phyloP scores from a whole-genome alignment of 768 basidiomycete genomes.

The Tricholoma saponaceum region DNA sequence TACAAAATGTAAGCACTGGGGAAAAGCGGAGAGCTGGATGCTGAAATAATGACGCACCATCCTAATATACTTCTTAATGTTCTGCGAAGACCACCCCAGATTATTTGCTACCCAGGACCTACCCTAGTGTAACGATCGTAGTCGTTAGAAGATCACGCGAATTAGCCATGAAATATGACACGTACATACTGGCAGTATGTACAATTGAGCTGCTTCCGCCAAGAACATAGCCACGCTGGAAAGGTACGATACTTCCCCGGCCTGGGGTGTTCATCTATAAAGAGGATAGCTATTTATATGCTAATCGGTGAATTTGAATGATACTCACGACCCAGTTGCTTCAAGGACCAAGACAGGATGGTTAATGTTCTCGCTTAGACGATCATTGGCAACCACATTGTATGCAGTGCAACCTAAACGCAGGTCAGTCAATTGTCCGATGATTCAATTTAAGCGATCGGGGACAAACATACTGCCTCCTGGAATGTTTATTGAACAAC shows the following conservation, averaged over 20 bases:
- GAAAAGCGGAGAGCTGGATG: conserved; percentile 1
- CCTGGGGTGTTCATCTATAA: conserved; percentile 14
- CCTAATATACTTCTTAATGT: conserved; percentile 13
- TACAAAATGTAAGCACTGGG: no score
- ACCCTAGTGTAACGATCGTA: conserved; percentile 20
- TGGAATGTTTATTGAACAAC: no score
- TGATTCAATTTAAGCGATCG: background rate
- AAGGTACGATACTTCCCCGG: conserved; percentile 18
- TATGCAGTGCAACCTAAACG: conserved; percentile 13
- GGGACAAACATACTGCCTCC: no score
- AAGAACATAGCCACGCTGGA: conserved; percentile 23
- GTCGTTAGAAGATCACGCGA: conserved; percentile 20
- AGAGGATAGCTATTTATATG: background rate
- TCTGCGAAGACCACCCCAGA: conserved; percentile 21
- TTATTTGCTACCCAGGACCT: no score
- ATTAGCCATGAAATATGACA: conserved; percentile 20
- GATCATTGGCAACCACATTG: conserved; percentile 14
- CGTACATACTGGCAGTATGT: conserved; percentile 25
- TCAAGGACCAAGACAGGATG: conserved; percentile 39
- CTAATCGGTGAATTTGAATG: background rate
- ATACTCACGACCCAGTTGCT: conserved; percentile 24
- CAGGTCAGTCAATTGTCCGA: conserved; percentile 34
- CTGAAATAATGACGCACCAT: conserved; percentile 13
- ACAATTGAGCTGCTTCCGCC: conserved; percentile 26
- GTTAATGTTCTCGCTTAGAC: conserved; percentile 34